These are phyloP conservation scores for Casuarina glauca DNA, from an alignment of 306 rosid species.

Conservation along the genomic window DNA sequence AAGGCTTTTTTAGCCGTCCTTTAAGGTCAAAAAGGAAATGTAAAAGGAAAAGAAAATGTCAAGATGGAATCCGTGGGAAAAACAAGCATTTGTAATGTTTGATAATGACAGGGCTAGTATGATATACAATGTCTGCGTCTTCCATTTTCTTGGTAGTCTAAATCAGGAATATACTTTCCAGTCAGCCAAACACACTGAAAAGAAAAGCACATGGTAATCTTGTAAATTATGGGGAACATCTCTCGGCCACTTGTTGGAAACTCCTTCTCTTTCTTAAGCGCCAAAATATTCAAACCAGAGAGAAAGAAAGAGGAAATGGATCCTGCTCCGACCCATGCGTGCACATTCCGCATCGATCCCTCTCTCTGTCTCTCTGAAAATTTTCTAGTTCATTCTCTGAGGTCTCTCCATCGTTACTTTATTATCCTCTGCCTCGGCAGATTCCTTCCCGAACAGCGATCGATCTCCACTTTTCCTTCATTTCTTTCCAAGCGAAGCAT, in stretches of 20 bases:
- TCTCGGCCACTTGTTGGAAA: neutral
- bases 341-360: constrained; percentile 21
- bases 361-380: constrained; percentile 5
- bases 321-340: constrained; percentile 35
- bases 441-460: constrained; percentile 53
- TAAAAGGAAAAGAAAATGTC: neutral
- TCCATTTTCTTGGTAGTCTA: too few species aligned
- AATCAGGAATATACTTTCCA: too few species aligned
- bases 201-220: neutral
- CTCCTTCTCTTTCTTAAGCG: neutral
- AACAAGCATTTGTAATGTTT: neutral
- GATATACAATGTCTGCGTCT: too few species aligned
- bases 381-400: constrained; percentile 38
- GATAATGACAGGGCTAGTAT: too few species aligned
- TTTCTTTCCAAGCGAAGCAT: constrained; percentile 95
- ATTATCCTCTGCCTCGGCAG: constrained; percentile 71
- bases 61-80: neutral
- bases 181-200: too few species aligned
- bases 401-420: constrained; percentile 62
- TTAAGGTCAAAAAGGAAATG: neutral
- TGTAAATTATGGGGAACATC: neutral
- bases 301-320: constrained; percentile 5
- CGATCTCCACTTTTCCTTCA: constrained; percentile 48
- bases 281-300: constrained; percentile 26
- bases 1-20: neutral